Base-by-base conservation (phyloP, 2,329 filamentous ascomycete genomes). In the Aspergillus sp. region DNA sequence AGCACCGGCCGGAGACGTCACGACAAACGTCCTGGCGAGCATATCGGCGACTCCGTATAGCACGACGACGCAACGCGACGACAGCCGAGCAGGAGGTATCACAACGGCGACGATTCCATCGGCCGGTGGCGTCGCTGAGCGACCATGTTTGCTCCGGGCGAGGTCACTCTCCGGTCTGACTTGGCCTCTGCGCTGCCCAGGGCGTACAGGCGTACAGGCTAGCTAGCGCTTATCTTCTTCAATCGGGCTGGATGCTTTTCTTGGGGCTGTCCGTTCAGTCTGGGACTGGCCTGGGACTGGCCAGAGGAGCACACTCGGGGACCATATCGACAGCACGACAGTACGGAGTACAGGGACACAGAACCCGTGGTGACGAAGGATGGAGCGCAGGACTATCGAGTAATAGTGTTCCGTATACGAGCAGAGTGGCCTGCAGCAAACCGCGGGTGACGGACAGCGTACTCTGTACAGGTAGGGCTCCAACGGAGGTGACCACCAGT, bases 341-440 rank as follows among this genome's bases (percentile, higher is more conserved):
- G 13, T 6, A 38, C 29, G 34, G 40, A 21, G 9, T 17, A 42
- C 11, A 17, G 17, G 17, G 40, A 17, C 19, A 5, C 7, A 11
- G 10, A 40, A 17, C 17, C 2, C 11, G 40, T n/a, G 16, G 16
- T 19, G 19, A 17, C 25, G n/a, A n/a, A n/a, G n/a, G n/a, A n/a
- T n/a, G n/a, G n/a, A n/a, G n/a, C n/a, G 9, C 19, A 34, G 25
- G 29, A n/a, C 19, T 34, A 21, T 34, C 19, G 45, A 47, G 25
- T 36, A 38, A 34, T 47, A 36, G 31, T 42, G 20, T 14, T 13
- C 17, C 31, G 16, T 17, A 11, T 32, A 38, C 20, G 5, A 47
- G 16, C 10, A 17, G 21, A 7, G 21, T 5, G 20, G 46, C 19
- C 46, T 48, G 46, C 46, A 48, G 46, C 46, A 48, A 48, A 41